Base-by-base conservation (phyloP, 805 yeast species). In the Candida verbasci region DNA sequence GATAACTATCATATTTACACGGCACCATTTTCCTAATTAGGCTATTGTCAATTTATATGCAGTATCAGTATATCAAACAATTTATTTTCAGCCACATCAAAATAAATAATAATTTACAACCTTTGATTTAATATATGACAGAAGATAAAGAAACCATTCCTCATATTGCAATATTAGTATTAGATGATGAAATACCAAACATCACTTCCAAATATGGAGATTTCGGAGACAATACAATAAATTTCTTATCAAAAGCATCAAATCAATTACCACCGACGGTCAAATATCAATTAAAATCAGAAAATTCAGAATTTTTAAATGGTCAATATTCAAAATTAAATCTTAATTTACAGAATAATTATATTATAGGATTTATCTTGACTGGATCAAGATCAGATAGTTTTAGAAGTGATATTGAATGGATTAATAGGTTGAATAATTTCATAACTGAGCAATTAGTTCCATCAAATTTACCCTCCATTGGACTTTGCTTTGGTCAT, bases 401-500 rank as follows among this genome's bases (percentile, higher is more conserved):
- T 0, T 74, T 65, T 49, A 66, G 52, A 18, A 47, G 47, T 2
- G 56, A 60, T 9, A 51, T 56, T 1, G 50, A 52, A 16, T 73
- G 78, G 79, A 62, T 77, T 30, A 38, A 49, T 20, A 49, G 48
- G 9, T 49, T 76, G 27, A 58, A 61, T 24, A 51, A 57, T 3
- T 75, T 64, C 49, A 39, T 67, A 21, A 42, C 45, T 4, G 40
- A 45, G 17, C 40, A 41, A 4, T 38, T 55, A 6, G 48, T 44
- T 17, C 24, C 34, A 10, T 20, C 40, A 22, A 24, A 30, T 7
- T 41, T 50, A 40, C 82, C 83, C 2, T 39, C 78, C 3, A 70
- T 76, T 5, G 94, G 95, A 3, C 64, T 87, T 28, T 87, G 96
- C 56, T 87, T 86, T 54, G 96, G 96, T 5, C 96, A 88, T 57